Base-by-base conservation (phyloP, 345 rosid species). In the Syzygium oleosum region DNA sequence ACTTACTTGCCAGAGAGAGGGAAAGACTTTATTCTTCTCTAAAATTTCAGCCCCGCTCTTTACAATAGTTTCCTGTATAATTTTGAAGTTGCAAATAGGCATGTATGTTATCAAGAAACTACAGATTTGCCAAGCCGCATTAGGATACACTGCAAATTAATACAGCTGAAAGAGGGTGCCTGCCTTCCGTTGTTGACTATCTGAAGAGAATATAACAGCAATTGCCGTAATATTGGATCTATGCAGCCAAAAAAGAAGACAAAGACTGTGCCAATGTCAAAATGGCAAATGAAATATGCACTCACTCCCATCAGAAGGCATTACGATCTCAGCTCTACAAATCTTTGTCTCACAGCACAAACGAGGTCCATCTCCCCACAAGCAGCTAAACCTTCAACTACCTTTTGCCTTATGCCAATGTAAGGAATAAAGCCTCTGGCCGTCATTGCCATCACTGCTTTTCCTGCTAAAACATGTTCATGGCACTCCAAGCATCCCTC, bases 401-500 rank as follows among this genome's bases (percentile, higher is more conserved):
- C 92, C 91, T 95, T 96, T 80, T 91, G 96, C 92, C 99, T 93
- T 51, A 91, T 91, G 89, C 87, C 91, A 31, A 95, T 92, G 90
- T 92, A 53, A 56, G 78, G 78, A 38, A 56, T 85, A 27, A 49
- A 85, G 22, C 52, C 52, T 85, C 79, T 85, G 87, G 25, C 63
- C 4, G 68, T 55, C 73, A 55, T 56, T 29, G 12, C 25, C 52
- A 56, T 85, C 52, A 51, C 78, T 41, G 41, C 4, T 85, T 41
- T 38, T 51, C 52, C 80, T 49, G 51, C 41, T 46, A 27, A 85
- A 25, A 31, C 29, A 22, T 91, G 94, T 79, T 96, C 95, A 65
- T 87, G 65, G 86, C 95, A 87, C 91, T 95, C 96, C 25, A 96
- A 85, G 86, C 99, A 97, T 77, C 98, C 95, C 73, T 94, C 98